Base-by-base conservation (phyloP, 192 early-diverging fungal species). In the Backusella tuberculispora region DNA sequence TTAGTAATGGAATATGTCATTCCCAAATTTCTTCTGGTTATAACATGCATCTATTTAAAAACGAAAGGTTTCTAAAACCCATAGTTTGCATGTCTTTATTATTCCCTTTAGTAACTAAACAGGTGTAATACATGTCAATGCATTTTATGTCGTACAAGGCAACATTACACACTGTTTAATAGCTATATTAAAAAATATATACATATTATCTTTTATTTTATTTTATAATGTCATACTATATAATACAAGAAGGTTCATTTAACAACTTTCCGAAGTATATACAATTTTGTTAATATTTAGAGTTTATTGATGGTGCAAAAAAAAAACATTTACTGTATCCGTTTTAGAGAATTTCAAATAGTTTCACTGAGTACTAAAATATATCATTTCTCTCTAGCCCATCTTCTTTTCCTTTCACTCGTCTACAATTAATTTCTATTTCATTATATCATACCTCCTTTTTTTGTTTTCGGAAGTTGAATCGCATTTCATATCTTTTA, bases 291-390 rank as follows among this genome's bases (percentile, higher is more conserved):
- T 60, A 60, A 26, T 60, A 60, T 12, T 60, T 60, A 26, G 53
- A 26, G 53, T 60, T 60, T 13, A 26, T 60, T 60, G 9, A 26
- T 26, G 53, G 53, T 60, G 21, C 21, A 60, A 60, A 60, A 26
- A 60, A 60, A 19, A 60, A 60, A 24, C 1, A 60, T 12, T 60
- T 26, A 10, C 21, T 3, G 12, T 53, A 17, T 53, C 50, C 19
- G n/a, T 7, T 53, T 21, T n/a, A 53, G 50, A 53, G 19, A 53
- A 19, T 53, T 53, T 19, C 8, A 60, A 60, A 17, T n/a, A 60
- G 53, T 60, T 60, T 60, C 53, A 60, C 53, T 60, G 53, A 60
- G 53, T 60, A 60, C 4, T 60, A 60, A 60, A 60, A 19, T 60
- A 26, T 60, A 60, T 60, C 26, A 24, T 5, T 60, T 60, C 21